Evolutionary conservation across 768 basidiomycete species (phyloP).

Genomic region (Suillus sp.): DNA sequence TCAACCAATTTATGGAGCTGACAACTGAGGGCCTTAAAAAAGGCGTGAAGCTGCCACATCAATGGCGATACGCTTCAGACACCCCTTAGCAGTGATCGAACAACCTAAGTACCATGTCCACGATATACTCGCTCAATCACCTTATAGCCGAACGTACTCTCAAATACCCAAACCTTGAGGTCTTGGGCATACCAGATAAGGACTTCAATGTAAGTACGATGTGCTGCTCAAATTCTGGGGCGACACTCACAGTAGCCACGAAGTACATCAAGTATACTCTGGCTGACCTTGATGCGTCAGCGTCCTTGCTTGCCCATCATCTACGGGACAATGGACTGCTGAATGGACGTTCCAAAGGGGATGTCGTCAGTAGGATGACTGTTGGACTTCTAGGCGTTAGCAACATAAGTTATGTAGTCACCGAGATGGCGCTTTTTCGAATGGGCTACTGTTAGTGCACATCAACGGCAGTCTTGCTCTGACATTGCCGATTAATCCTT

Average conservation of each 20-base stretch:
- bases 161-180: constrained; percentile 23
- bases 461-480: background rate
- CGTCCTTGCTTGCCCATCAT: constrained; percentile 30
- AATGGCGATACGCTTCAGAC: background rate
- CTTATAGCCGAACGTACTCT: constrained; percentile 25
- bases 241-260: background rate
- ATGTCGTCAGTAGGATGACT: constrained; percentile 26
- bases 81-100: background rate
- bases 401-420: constrained; percentile 31
- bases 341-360: constrained; percentile 27
- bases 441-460: constrained; percentile 34
- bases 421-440: constrained; percentile 30
- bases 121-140: constrained; percentile 30
- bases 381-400: constrained; percentile 30
- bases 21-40: background rate
- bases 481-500: background rate
- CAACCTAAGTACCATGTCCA: constrained; percentile 19
- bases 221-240: background rate
- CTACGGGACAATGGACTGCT: constrained; percentile 22
- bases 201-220: constrained; percentile 20
- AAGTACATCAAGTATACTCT: constrained; percentile 32
- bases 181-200: constrained; percentile 30
- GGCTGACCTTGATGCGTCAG: constrained; percentile 26
- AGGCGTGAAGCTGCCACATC: background rate
- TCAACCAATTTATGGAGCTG: background rate